These are phyloP conservation scores for Apiospora marii DNA, from an alignment of 2,329 filamentous ascomycete species.

Conservation along the genomic window DNA sequence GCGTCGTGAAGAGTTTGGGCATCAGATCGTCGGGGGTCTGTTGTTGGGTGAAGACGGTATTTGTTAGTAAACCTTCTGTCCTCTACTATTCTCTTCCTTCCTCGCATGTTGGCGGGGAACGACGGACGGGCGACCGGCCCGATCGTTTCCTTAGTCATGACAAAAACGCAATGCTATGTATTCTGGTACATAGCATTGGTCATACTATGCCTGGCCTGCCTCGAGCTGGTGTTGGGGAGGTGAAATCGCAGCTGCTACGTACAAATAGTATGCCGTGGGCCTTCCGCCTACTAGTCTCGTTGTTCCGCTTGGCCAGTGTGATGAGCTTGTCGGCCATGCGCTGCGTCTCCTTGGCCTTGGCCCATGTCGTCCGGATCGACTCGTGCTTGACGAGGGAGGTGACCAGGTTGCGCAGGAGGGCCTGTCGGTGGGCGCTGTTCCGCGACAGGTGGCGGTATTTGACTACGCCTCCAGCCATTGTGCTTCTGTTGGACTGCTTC, in stretches of 20 bases:
- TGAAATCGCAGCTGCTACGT: conserved; percentile 55
- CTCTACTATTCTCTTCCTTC: conserved; percentile 41
- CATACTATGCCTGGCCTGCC: not conserved
- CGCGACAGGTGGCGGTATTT: conserved; percentile 92
- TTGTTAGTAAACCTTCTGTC: conserved; percentile 4
- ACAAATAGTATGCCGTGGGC: conserved; percentile 89
- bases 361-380: conserved; percentile 92
- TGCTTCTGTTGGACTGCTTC: not conserved
- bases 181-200: not conserved
- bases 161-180: not conserved
- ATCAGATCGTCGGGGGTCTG: conserved; percentile 75
- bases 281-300: conserved; percentile 76
- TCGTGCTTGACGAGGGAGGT: conserved; percentile 94
- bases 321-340: conserved; percentile 92
- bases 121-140: not conserved
- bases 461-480: conserved; percentile 84
- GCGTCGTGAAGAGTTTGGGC: conserved; percentile 86
- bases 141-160: not conserved
- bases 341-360: conserved; percentile 97
- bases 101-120: not conserved
- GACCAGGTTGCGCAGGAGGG: conserved; percentile 93
- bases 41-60: not conserved
- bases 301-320: conserved; percentile 92
- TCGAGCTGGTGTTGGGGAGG: conserved; percentile 3
- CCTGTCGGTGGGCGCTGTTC: conserved; percentile 85